Conservation (phyloP, 495 filamentous ascomycete genomes). For the Talaromyces nanjingensis region DNA sequence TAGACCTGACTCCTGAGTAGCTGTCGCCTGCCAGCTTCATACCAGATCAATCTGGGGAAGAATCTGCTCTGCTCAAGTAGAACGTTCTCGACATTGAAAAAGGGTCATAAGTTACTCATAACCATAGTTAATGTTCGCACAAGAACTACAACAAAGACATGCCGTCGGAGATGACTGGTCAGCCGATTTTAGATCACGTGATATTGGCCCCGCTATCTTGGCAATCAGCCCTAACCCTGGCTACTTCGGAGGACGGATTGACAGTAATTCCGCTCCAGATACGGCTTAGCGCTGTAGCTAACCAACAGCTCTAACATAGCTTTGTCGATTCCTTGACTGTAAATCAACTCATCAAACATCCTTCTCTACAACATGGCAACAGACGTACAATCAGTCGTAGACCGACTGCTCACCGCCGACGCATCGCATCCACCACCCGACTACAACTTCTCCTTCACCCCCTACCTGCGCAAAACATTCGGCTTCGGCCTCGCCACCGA, state of each 20-base stretch:
- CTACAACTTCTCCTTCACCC: slow-evolving; percentile 67
- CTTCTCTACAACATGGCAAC: slow-evolving; percentile 25
- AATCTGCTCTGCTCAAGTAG: no score
- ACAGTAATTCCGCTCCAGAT: neutral
- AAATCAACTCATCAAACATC: neutral
- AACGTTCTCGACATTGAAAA: no score
- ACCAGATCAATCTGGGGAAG: neutral
- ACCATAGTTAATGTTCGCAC: no score
- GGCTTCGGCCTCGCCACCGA: slow-evolving; percentile 68
- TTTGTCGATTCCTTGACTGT: neutral
- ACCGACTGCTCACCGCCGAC: slow-evolving; percentile 30
- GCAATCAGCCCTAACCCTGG: neutral
- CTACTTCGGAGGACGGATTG: neutral
- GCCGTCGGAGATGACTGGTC: no score
- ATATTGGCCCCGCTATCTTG: neutral
- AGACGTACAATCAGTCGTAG: slow-evolving; percentile 28
- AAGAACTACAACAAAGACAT: neutral
- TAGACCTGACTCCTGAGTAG: neutral
- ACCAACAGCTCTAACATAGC: neutral
- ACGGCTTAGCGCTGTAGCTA: neutral
- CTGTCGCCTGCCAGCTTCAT: neutral
- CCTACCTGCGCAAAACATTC: slow-evolving; percentile 66
- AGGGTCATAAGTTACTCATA: no score
- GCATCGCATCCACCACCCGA: slow-evolving; percentile 40
- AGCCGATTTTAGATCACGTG: no score